Percentiles rank a stretch among this genome's conserved stretches.
These are phyloP conservation scores for Botrytis fragariae DNA, from an alignment of 2,329 filamentous ascomycete species.

Conservation along the genomic window DNA sequence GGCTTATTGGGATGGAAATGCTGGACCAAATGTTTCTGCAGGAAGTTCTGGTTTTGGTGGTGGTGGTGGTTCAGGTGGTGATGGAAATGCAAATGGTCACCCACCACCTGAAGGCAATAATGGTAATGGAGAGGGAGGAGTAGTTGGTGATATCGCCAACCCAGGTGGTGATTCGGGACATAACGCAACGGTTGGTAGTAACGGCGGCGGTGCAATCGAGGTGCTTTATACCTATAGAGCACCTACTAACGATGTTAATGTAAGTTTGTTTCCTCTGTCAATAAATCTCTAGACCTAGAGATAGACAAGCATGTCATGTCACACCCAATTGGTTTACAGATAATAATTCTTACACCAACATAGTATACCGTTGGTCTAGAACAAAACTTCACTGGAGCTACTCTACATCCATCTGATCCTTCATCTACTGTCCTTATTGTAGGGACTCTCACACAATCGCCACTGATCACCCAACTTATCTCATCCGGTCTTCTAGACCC, in stretches of 20 bases:
- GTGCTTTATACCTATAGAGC: conserved; percentile 34
- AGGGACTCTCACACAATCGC: conserved; percentile 65
- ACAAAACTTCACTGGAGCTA: conserved; percentile 46
- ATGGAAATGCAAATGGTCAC: not conserved
- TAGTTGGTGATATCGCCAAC: conserved; percentile 12
- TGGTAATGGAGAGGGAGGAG: conserved; percentile 13
- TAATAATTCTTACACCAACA: not conserved
- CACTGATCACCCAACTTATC: conserved; percentile 58
- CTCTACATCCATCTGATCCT: conserved; percentile 35
- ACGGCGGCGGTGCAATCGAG: conserved; percentile 23
- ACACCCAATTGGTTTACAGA: not conserved
- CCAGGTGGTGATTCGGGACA: conserved; percentile 21
- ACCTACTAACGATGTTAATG: conserved; percentile 32
- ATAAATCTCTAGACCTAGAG: not conserved
- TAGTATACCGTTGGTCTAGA: conserved; percentile 46
- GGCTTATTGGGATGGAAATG: conserved; percentile 28
- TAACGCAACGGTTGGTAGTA: conserved; percentile 21
- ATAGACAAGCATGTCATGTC: not conserved
- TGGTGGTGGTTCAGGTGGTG: not conserved
- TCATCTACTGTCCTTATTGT: conserved; percentile 61
- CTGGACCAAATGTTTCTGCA: conserved; percentile 15
- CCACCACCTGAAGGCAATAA: not conserved
- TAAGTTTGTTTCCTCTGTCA: conserved; percentile 22
- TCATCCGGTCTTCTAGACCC: conserved; percentile 56
- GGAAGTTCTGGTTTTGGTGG: not conserved